phyloP scores from a whole-genome alignment of 2,329 filamentous ascomycete genomes.

The Aspergillus felis region DNA sequence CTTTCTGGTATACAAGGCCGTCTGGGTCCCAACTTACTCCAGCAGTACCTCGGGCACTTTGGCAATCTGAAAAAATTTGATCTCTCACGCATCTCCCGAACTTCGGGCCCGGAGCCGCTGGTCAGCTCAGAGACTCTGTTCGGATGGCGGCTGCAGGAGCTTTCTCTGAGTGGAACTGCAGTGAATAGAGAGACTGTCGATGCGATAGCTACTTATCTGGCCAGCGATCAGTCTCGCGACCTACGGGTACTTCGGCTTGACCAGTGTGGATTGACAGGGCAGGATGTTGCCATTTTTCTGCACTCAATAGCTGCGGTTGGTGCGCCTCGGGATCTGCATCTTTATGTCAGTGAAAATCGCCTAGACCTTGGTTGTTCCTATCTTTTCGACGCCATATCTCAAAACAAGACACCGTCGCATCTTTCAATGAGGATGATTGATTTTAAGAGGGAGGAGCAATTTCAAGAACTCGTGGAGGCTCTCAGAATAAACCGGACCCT shows the following conservation, averaged over 20 bases:
- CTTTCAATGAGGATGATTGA: constrained; percentile 66
- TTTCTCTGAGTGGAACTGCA: constrained; percentile 61
- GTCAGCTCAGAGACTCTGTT: constrained; percentile 63
- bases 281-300: constrained; percentile 62
- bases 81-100: constrained; percentile 61
- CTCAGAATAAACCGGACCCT: constrained; percentile 61
- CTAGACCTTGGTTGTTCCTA: constrained; percentile 41
- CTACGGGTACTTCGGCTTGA: constrained; percentile 62
- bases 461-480: constrained; percentile 60
- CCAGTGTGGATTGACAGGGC: constrained; percentile 62
- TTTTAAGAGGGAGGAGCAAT: constrained; percentile 62
- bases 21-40: constrained; percentile 61
- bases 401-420: constrained; percentile 58
- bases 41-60: constrained; percentile 64
- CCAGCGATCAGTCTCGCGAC: constrained; percentile 56
- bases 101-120: constrained; percentile 60
- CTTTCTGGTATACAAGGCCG: constrained; percentile 65
- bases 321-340: constrained; percentile 55
- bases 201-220: constrained; percentile 61
- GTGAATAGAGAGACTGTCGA: constrained; percentile 62
- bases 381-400: constrained; percentile 42
- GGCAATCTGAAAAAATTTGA: constrained; percentile 63
- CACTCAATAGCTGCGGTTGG: constrained; percentile 57
- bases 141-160: constrained; percentile 63
- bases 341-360: constrained; percentile 63